phyloP scores from a whole-genome alignment of 192 early-diverging fungal species.

The Linnemannia zychae region DNA sequence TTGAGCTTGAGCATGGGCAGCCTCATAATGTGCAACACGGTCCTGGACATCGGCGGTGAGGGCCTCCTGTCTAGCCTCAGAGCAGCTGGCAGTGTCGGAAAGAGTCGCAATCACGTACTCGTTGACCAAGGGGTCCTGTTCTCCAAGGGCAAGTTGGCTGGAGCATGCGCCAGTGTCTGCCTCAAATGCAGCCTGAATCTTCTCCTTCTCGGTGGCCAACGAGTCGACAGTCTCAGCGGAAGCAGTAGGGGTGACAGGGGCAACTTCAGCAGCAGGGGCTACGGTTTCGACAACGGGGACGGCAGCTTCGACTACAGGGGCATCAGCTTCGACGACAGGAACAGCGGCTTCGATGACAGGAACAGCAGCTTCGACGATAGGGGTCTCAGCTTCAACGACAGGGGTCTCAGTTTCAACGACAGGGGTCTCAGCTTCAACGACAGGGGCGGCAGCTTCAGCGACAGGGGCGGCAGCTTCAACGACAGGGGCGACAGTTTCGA shows the following conservation, averaged over 20 bases:
- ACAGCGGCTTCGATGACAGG: neutral
- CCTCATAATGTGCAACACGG: neutral
- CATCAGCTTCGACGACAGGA: neutral
- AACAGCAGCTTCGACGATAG: neutral
- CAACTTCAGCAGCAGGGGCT: neutral
- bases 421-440: neutral
- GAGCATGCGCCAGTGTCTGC: constrained; percentile 30
- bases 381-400: neutral
- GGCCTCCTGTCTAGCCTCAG: constrained; percentile 11
- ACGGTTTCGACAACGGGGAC: neutral
- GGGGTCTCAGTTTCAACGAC: neutral
- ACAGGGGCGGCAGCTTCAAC: neutral
- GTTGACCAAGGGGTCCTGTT: constrained; percentile 36
- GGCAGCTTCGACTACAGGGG: neutral
- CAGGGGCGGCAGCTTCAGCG: neutral
- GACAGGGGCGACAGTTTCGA: neutral
- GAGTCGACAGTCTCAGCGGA: neutral
- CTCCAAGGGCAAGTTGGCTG: constrained; percentile 14
- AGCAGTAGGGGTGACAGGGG: neutral
- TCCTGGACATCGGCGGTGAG: constrained; percentile 9
- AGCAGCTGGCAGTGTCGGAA: constrained; percentile 11
- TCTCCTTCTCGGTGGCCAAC: constrained; percentile 20
- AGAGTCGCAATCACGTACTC: constrained; percentile 33
- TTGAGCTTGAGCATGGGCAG: neutral
- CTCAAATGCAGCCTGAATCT: constrained; percentile 25